These are phyloP conservation scores for Malus sieversii DNA, from an alignment of 306 rosid species.

Conservation along the genomic window DNA sequence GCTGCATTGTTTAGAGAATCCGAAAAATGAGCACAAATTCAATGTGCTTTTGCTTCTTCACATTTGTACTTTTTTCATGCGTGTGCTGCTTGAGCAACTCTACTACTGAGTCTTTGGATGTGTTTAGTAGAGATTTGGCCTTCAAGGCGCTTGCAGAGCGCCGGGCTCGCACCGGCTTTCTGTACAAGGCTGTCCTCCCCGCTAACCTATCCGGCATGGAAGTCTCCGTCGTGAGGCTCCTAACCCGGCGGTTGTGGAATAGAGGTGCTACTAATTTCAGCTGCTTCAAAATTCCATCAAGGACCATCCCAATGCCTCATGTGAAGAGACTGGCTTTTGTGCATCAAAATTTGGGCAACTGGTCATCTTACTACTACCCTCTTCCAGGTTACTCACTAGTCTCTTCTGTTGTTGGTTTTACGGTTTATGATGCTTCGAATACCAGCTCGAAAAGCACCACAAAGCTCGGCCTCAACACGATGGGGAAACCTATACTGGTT, in stretches of 20 bases:
- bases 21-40: conserved; percentile 27
- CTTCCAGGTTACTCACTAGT: conserved; percentile 56
- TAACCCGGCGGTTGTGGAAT: conserved; percentile 68
- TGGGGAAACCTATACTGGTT: conserved; percentile 51
- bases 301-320: conserved; percentile 59
- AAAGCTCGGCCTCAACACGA: conserved; percentile 46
- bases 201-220: conserved; percentile 61
- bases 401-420: conserved; percentile 65
- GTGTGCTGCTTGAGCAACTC: conserved; percentile 31
- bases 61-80: conserved; percentile 30
- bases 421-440: conserved; percentile 75
- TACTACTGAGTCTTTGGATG: conserved; percentile 41
- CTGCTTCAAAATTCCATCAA: conserved; percentile 59
- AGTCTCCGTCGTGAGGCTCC: conserved; percentile 52
- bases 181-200: conserved; percentile 51
- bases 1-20: not conserved
- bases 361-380: conserved; percentile 52
- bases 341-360: conserved; percentile 63
- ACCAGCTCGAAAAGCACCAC: conserved; percentile 25
- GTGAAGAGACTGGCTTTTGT: conserved; percentile 68
- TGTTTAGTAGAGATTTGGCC: conserved; percentile 51
- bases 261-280: conserved; percentile 69
- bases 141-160: conserved; percentile 36
- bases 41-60: conserved; percentile 19
- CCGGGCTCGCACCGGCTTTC: conserved; percentile 56